Evolutionary conservation across 441 rosid species (phyloP), one percentile per base, ranked within the genome.

Genomic region (Pelargonium myrrhifolium): DNA sequence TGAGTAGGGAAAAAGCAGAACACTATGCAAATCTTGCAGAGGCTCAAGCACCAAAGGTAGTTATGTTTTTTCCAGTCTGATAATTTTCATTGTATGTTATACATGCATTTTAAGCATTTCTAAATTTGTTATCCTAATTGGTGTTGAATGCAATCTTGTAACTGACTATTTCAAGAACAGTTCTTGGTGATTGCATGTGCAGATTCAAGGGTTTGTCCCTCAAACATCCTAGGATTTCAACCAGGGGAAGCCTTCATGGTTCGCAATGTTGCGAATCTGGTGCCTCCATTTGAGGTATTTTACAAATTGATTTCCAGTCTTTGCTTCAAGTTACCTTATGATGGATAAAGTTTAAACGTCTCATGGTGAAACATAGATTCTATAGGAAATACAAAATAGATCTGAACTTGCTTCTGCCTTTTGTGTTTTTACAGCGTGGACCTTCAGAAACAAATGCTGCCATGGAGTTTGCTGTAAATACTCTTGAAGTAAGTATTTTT

Each of bases 181-280:
- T 89, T 91, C 79, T 82, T 88, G 92, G 96, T 89, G 82, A 85
- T 91, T 76, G 92, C 99, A 71, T 93, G 99, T 82, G 96, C 88
- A 62, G 99, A 93, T 78, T 93, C 99, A 56, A 87, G 97, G 78
- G 97, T 93, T 68, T 93, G 99, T 74, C 99, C 99, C 68, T 89
- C 99, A 22, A 83, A 73, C 61, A 69, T 89, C 71, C 78, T 93
- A 59, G 99, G 99, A 77, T 89, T 91, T 76, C 89, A 88, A 82
- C 99, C 99, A 6, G 99, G 99, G 64, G 99, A 89, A 79, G 93
- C 99, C 69, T 93, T 93, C 81, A 82, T 80, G 15, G 86, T 91
- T 64, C 95, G 97, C 9, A 93, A 91, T 78, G 85, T 93, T 68
- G 97, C 96, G 6, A 93, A 93, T 77, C 66, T 93, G 81, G 95